Base-by-base conservation (phyloP, 306 rosid species). In the Inga laurina region DNA sequence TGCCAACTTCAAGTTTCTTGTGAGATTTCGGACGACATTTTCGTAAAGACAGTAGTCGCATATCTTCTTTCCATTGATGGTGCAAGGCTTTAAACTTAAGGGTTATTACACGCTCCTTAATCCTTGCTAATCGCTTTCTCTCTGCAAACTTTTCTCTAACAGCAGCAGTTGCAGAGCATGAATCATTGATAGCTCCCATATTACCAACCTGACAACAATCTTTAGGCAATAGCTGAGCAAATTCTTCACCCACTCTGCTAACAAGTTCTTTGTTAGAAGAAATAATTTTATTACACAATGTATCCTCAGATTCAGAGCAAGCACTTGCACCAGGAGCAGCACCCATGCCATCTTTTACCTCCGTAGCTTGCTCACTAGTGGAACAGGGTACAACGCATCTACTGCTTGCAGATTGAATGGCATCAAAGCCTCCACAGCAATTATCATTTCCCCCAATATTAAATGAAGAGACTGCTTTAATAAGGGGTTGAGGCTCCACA, bases 31-130 rank as follows among this genome's bases (percentile, higher is more conserved):
- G 85, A 18, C 98, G 93, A 61, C 84, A 86, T 84, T 93, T 94
- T 84, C 82, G 88, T 19, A 88, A 39, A 43, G 97, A 92, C 83
- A 84, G 90, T 78, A 87, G 71, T 21, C 87, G 90, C 92, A 88
- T 57, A 76, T 93, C 91, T 87, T 97, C 99, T 87, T 89, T 94
- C 99, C 99, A 97, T 82, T 86, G 68, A 72, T 88, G 97, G 74
- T 86, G 94, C 86, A 89, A 88, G 32, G 97, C 93, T 90, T 87
- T 94, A 88, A 88, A 97, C 88, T 92, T 94, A 8, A 97, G 86
- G 68, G 97, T 83, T 66, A 90, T 18, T 61, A 90, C 97, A 84
- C 91, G 90, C 90, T 94, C 99, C 91, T 90, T 91, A 67, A 97
- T 90, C 82, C 85, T 94, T 46, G 88, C 85, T 72, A 82, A 81